These are phyloP conservation scores for Blastobotrys malaysiensis DNA, from an alignment of 1,139 yeast genomes.

Conservation along the genomic window DNA sequence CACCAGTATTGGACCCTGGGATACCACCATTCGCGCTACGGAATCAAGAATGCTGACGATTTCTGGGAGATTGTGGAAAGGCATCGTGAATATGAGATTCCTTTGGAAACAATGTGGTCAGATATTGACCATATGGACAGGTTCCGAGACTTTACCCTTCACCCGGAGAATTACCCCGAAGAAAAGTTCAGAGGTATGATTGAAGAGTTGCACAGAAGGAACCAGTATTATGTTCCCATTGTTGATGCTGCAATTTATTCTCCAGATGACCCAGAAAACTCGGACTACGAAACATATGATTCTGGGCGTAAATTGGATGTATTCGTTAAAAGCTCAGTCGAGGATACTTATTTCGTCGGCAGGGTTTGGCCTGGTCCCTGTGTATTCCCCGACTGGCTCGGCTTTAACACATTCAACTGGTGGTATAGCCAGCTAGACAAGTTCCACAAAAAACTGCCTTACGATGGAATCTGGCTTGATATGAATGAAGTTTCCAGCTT, in stretches of 20 bases:
- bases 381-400: slow-evolving; percentile 36
- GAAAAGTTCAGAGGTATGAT: slow-evolving; percentile 26
- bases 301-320: slow-evolving; percentile 30
- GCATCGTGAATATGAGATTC: slow-evolving; percentile 13
- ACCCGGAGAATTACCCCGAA: slow-evolving; percentile 30
- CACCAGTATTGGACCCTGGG: slow-evolving; percentile 30
- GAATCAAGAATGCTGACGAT: slow-evolving; percentile 13
- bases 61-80: slow-evolving; percentile 12
- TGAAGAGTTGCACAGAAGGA: slow-evolving; percentile 27
- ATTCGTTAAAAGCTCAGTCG: slow-evolving; percentile 27
- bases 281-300: slow-evolving; percentile 28
- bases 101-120: slow-evolving; percentile 20
- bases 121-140: slow-evolving; percentile 28
- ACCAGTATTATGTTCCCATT: slow-evolving; percentile 35
- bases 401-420: slow-evolving; percentile 27
- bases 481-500: slow-evolving; percentile 37
- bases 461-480: slow-evolving; percentile 38
- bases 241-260: slow-evolving; percentile 36
- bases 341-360: slow-evolving; percentile 14
- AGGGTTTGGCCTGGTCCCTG: slow-evolving; percentile 28
- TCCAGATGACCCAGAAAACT: slow-evolving; percentile 29
- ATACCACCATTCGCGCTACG: slow-evolving; percentile 25
- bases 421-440: slow-evolving; percentile 29
- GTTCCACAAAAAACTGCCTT: slow-evolving; percentile 28
- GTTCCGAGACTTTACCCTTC: slow-evolving; percentile 34